phyloP scores from a whole-genome alignment of 257 asterid genomes.

The Eucommia ulmoides region DNA sequence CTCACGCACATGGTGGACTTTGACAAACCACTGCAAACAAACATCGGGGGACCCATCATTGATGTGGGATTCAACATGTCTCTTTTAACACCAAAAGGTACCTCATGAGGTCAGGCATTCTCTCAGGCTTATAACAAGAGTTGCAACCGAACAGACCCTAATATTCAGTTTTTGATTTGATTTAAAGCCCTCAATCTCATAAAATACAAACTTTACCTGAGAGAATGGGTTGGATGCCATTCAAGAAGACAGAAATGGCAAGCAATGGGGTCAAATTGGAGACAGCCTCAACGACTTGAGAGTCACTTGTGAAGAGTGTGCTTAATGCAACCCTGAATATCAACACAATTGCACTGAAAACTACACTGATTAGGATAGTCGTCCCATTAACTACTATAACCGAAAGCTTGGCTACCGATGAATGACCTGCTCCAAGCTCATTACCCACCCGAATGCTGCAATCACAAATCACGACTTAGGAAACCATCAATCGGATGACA shows the following conservation, averaged over 20 bases:
- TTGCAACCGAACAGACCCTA: no score
- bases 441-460: conserved; percentile 42
- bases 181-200: not conserved
- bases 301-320: conserved; percentile 21
- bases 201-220: conserved; percentile 23
- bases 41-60: no score
- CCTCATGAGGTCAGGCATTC: no score
- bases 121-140: no score
- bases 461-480: not conserved
- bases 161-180: no score
- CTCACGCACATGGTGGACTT: no score
- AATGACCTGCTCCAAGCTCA: conserved; percentile 36
- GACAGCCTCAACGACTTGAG: conserved; percentile 19
- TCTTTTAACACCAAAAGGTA: no score
- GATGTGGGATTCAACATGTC: no score
- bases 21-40: not conserved
- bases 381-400: conserved; percentile 18
- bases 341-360: conserved; percentile 20
- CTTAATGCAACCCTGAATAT: conserved; percentile 22
- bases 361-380: conserved; percentile 25
- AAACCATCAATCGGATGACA: no score
- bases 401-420: conserved; percentile 34
- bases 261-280: conserved; percentile 24
- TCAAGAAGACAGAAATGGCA: conserved; percentile 32
- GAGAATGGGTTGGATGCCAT: conserved; percentile 41